Evolutionary conservation across 257 asterid species (phyloP), one percentile per base, ranked within the genome.

Genomic region (Nicotiana noctiflora): DNA sequence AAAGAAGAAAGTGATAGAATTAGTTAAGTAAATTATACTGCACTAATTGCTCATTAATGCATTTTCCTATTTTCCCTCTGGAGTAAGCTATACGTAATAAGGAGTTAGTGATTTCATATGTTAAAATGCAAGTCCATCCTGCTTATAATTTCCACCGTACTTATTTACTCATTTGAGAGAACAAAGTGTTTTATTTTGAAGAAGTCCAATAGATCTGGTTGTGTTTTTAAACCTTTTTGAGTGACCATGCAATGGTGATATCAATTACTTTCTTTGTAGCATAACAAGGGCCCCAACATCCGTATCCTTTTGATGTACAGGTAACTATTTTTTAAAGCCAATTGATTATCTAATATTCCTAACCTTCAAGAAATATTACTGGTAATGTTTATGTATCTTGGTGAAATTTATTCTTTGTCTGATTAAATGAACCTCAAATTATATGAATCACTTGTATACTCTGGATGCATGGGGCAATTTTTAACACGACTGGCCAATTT

Each of bases 301-400:
- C 91, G 96, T 84, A 90, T 94, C 86, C 94, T 94, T 86, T 88
- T 90, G 79, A 91, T 87, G 88, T 91, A 94, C 85, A 94, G 97
- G 97, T 91, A 87, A 29, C 27, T 59, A 59, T 63, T 79, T 75
- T 19, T 46, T 40, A 40, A 21, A 18, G 37, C 60, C 37, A 74
- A 8, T 74, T 74, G 79, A 74, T 74, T 74, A 23, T 74, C 40
- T 74, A 74, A 74, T 25, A 25, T 49, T 74, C 79, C 61, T 46
- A 9, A 49, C 61, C 62, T 49, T 74, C 77, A 49, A 23, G 37
- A 49, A 49, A 49, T 74, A 4, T 29, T 23, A 46, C 23, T 74
- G 79, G 62, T 74, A 49, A 49, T 74, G 79, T 49, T 49, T 49
- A 25, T 46, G 23, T 11, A 74, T 53, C 62, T 25, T 59, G 11